A percentile compares a stretch with the other conserved stretches of the same genome.
Evolutionary conservation across 129 eudicot genomes (phyloP).

Genomic region (Lactuca sativa): DNA sequence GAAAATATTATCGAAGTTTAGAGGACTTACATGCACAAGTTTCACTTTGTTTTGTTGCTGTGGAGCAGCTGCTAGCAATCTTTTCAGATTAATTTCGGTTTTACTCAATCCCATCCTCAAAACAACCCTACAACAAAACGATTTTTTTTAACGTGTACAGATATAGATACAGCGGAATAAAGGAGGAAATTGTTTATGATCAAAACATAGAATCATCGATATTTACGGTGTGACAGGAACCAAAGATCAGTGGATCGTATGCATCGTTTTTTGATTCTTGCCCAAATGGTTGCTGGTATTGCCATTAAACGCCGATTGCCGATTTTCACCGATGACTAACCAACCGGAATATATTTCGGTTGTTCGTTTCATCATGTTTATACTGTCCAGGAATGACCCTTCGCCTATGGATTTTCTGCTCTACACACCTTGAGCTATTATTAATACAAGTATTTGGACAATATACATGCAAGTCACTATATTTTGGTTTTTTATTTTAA

Average conservation of each 20-base stretch:
- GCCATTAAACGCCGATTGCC: conserved; percentile 16
- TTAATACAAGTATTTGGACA: too few relatives aligned
- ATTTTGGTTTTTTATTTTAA: too few relatives aligned
- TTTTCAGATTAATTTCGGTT: conserved; percentile 72
- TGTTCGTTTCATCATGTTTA: not conserved
- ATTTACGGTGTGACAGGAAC: not conserved
- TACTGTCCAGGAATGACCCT: conserved; percentile 24
- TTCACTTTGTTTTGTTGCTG: conserved; percentile 79
- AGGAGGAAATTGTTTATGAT: conserved; percentile 6
- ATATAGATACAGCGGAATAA: not conserved
- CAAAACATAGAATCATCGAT: conserved; percentile 1
- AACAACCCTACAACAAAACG: conserved; percentile 18
- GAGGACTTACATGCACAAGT: conserved; percentile 66
- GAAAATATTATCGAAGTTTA: conserved; percentile 1
- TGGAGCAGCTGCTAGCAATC: conserved; percentile 87
- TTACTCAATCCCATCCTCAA: conserved; percentile 59
- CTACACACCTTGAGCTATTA: not conserved
- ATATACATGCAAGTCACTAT: too few relatives aligned
- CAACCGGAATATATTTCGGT: conserved; percentile 17
- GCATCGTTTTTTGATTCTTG: conserved; percentile 9
- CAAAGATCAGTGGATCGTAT: conserved; percentile 10
- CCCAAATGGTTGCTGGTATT: not conserved
- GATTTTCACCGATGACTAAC: conserved; percentile 24
- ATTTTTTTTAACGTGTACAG: not conserved
- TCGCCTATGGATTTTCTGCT: not conserved